A percentile compares a stretch with the other conserved stretches of the same genome.
Conservation (phyloP, 352 stramenopile genomes). For the Bremia lactucae region DNA sequence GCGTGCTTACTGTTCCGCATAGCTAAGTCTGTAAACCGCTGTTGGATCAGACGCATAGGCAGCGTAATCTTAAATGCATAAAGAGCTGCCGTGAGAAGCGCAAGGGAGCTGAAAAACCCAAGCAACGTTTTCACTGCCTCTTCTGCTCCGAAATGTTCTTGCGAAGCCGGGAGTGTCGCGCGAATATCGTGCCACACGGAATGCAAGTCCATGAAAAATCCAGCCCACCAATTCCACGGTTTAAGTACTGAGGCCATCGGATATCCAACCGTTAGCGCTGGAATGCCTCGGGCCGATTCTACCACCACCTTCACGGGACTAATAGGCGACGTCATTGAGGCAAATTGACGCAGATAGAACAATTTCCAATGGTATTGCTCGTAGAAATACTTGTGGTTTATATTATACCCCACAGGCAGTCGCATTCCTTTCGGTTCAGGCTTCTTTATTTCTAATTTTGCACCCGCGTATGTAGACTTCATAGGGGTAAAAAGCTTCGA, state of each 20-base stretch:
- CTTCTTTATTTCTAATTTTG: slow-evolving; percentile 30
- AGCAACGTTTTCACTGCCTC: slow-evolving; percentile 58
- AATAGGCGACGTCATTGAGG: slow-evolving; percentile 80
- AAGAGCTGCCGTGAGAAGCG: slow-evolving; percentile 44
- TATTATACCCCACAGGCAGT: slow-evolving; percentile 82
- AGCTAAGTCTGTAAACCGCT: slow-evolving; percentile 42
- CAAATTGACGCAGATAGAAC: slow-evolving; percentile 77
- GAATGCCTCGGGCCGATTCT: slow-evolving; percentile 65
- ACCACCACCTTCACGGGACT: slow-evolving; percentile 79
- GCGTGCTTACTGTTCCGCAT: slow-evolving; percentile 44
- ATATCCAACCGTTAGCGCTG: slow-evolving; percentile 74
- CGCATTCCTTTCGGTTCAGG: slow-evolving; percentile 54
- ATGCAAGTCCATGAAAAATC: slow-evolving; percentile 75
- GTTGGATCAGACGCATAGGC: slow-evolving; percentile 47
- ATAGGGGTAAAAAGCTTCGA: slow-evolving; percentile 63
- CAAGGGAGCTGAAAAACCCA: slow-evolving; percentile 43
- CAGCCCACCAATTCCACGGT: slow-evolving; percentile 83
- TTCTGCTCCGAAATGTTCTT: slow-evolving; percentile 61
- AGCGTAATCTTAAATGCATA: slow-evolving; percentile 57
- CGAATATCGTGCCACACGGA: slow-evolving; percentile 80
- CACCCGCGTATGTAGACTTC: slow-evolving; percentile 17
- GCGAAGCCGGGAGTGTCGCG: slow-evolving; percentile 46
- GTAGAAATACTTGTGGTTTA: slow-evolving; percentile 88
- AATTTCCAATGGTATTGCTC: slow-evolving; percentile 86
- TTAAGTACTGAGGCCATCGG: slow-evolving; percentile 83